A percentile compares a stretch with the other conserved stretches of the same genome.
phyloP scores from a whole-genome alignment of 2,329 filamentous ascomycete genomes.

The Nemania sp. region DNA sequence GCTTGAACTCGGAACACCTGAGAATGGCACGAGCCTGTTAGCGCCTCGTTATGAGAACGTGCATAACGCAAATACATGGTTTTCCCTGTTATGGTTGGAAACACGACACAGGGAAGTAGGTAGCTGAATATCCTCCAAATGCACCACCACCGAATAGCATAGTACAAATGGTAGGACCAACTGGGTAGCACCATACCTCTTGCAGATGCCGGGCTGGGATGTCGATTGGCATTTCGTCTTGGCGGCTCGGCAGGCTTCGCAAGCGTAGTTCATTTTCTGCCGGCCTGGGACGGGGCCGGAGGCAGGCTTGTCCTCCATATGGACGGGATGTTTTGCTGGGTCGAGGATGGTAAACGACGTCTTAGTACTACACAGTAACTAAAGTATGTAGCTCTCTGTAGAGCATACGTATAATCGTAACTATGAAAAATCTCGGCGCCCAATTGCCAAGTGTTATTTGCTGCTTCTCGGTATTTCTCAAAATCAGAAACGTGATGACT shows the following conservation, averaged over 20 bases:
- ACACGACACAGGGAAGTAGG: too few relatives aligned
- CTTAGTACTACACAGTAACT: too few relatives aligned
- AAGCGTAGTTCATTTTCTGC: slow-evolving; percentile 50
- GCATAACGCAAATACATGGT: too few relatives aligned
- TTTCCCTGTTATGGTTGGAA: too few relatives aligned
- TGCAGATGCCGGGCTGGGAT: slow-evolving; percentile 52
- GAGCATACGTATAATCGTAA: too few relatives aligned
- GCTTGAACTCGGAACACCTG: slow-evolving; percentile 56
- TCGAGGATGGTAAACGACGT: too few relatives aligned
- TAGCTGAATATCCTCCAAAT: too few relatives aligned
- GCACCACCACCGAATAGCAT: too few relatives aligned
- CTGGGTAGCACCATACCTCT: slow-evolving; percentile 46
- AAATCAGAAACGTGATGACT: neutral
- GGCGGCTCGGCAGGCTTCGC: slow-evolving; percentile 56
- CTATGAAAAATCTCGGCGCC: too few relatives aligned
- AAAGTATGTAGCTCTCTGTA: too few relatives aligned
- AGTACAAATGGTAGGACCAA: too few relatives aligned
- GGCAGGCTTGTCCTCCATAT: slow-evolving; percentile 18
- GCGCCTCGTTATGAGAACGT: neutral
- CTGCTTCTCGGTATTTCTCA: neutral
- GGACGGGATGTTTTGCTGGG: neutral
- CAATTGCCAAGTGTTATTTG: neutral
- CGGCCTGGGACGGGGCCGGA: slow-evolving; percentile 7
- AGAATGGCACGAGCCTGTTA: slow-evolving; percentile 1
- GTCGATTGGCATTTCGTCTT: slow-evolving; percentile 58